Percentiles rank a stretch among this genome's conserved stretches.
These are phyloP conservation scores for Staphylotrichum tortipilum DNA, from an alignment of 495 filamentous ascomycete species.

Conservation along the genomic window DNA sequence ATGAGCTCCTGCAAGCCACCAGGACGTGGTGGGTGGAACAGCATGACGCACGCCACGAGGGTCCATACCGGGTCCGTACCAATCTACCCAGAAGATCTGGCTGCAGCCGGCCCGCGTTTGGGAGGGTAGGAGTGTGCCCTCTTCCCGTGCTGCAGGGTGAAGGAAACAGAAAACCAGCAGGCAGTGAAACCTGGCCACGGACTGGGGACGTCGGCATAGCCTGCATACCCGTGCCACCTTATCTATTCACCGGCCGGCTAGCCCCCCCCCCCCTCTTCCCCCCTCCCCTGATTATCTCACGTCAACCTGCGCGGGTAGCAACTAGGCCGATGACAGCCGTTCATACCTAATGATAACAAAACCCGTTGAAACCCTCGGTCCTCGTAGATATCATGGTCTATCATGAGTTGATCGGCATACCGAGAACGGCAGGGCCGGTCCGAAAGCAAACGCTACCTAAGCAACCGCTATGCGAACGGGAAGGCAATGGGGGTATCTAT, in stretches of 20 bases:
- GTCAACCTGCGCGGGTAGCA: no score
- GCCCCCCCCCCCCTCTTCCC: no score
- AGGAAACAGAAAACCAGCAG: constrained; percentile 1
- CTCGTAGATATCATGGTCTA: no score
- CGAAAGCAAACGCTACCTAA: neutral
- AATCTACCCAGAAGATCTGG: constrained; percentile 2
- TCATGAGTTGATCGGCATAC: no score
- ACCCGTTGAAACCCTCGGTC: no score
- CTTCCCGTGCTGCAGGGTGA: constrained; percentile 1
- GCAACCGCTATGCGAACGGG: neutral
- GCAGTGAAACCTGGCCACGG: neutral
- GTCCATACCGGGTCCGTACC: neutral
- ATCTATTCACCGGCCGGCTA: neutral
- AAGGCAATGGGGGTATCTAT: constrained; percentile 2
- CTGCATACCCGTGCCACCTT: neutral
- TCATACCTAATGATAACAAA: neutral
- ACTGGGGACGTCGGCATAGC: neutral
- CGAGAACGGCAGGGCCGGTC: neutral
- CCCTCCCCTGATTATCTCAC: neutral
- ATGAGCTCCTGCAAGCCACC: no score
- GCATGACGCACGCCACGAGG: neutral
- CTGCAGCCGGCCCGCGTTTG: constrained; percentile 1
- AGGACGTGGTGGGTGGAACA: neutral
- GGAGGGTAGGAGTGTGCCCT: neutral
- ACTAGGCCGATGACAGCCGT: constrained; percentile 4